phyloP scores from a whole-genome alignment of 2,329 filamentous ascomycete species.

The Phaeosphaeriaceae sp. region DNA sequence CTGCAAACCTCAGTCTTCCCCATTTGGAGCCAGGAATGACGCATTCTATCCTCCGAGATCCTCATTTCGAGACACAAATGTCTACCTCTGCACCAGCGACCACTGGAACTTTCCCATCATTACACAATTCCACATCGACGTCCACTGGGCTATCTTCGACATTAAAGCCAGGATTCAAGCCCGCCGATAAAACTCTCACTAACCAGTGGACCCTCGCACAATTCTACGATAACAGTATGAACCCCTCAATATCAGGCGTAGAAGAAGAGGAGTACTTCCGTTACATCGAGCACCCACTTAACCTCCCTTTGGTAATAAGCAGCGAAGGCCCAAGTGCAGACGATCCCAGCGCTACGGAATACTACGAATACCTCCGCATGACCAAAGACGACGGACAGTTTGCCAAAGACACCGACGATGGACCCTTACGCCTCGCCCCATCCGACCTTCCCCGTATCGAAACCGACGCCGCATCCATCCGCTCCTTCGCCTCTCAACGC shows the following conservation, averaged over 20 bases:
- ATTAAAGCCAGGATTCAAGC: constrained; percentile 48
- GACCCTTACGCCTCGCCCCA: constrained; percentile 19
- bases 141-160: constrained; percentile 36
- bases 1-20: constrained; percentile 29
- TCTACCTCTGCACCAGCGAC: constrained; percentile 24
- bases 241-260: constrained; percentile 76
- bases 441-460: constrained; percentile 25
- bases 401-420: constrained; percentile 25
- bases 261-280: constrained; percentile 87
- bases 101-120: constrained; percentile 25
- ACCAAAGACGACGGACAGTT: constrained; percentile 27
- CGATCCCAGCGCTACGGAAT: constrained; percentile 65
- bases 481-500: constrained; percentile 32
- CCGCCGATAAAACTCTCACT: constrained; percentile 78
- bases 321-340: constrained; percentile 65
- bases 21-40: constrained; percentile 46
- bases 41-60: constrained; percentile 52
- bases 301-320: constrained; percentile 80
- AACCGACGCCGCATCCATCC: constrained; percentile 33
- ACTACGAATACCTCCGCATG: constrained; percentile 78
- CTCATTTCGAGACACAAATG: constrained; percentile 44
- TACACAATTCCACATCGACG: constrained; percentile 36
- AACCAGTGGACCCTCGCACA: constrained; percentile 89
- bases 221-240: constrained; percentile 82
- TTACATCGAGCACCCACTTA: constrained; percentile 88